A percentile compares a stretch with the other conserved stretches of the same genome.
phyloP scores from a whole-genome alignment of 257 asterid genomes.

The Solanum sitiens region DNA sequence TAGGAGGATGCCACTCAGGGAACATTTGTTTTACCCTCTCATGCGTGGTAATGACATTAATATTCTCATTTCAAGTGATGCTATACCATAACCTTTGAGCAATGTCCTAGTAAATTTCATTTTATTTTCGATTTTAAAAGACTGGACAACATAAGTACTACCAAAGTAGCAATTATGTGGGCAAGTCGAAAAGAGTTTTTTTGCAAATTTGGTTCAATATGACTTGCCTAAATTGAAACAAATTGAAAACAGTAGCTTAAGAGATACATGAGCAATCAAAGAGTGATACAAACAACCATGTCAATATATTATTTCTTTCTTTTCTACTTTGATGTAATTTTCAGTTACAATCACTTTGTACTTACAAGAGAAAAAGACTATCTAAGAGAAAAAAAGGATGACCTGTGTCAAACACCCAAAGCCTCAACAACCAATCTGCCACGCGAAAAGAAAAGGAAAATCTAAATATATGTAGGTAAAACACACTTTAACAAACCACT shows the following conservation, averaged over 20 bases:
- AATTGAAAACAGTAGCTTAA: not conserved
- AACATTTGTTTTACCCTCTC: not conserved
- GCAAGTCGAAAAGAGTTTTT: not conserved
- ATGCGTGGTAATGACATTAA: not conserved
- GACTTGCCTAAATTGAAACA: not conserved
- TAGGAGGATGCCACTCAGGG: not conserved
- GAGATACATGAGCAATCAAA: not conserved
- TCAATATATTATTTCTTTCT: not conserved
- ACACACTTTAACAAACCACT: conserved; percentile 5
- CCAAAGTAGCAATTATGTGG: not conserved
- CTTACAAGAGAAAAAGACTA: not conserved
- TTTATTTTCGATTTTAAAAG: not conserved
- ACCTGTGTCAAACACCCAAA: not conserved
- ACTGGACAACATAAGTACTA: not conserved
- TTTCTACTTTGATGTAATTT: not conserved
- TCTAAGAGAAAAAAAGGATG: not conserved
- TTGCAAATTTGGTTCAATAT: not conserved
- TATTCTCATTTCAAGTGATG: not conserved
- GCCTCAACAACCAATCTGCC: not conserved
- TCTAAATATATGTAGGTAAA: not conserved
- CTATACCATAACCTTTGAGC: not conserved
- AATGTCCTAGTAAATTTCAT: not conserved
- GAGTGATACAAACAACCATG: not conserved
- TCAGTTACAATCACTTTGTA: conserved; percentile 8
- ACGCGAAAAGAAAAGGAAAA: not conserved